These are phyloP conservation scores for Alternaria solani DNA, from an alignment of 2,329 filamentous ascomycete species.

Conservation along the genomic window DNA sequence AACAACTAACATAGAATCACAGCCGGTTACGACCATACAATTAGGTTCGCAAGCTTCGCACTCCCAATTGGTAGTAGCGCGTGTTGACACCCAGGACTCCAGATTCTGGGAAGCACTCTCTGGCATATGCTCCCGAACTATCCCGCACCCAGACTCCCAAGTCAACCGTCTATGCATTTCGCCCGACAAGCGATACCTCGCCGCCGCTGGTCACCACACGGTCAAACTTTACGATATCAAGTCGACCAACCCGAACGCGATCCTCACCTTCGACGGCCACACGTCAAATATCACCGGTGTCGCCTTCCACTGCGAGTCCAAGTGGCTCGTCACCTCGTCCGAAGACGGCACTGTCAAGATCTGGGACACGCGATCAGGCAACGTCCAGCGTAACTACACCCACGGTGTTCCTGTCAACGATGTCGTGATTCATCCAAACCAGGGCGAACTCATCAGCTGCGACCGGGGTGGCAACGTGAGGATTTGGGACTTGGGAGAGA, in stretches of 20 bases:
- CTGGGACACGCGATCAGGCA: constrained; percentile 88
- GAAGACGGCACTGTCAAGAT: constrained; percentile 98
- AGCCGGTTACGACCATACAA: constrained; percentile 80
- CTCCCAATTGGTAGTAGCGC: neutral
- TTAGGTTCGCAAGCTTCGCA: constrained; percentile 63
- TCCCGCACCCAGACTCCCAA: constrained; percentile 97
- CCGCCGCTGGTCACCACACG: constrained; percentile 79
- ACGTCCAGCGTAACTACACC: constrained; percentile 89
- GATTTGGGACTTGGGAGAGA: constrained; percentile 96
- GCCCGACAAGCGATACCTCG: constrained; percentile 94
- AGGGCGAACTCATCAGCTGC: constrained; percentile 96
- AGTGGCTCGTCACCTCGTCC: constrained; percentile 99
- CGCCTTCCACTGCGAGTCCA: constrained; percentile 97
- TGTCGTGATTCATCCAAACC: constrained; percentile 99
- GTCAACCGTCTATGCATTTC: constrained; percentile 98
- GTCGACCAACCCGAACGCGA: constrained; percentile 92
- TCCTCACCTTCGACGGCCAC: constrained; percentile 95
- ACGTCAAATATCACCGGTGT: constrained; percentile 96
- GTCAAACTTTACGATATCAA: constrained; percentile 99
- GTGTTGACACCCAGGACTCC: constrained; percentile 25
- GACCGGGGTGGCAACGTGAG: constrained; percentile 91
- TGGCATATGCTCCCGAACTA: constrained; percentile 96
- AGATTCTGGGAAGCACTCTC: constrained; percentile 99
- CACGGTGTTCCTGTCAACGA: constrained; percentile 93
- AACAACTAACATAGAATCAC: constrained; percentile 34